Evolutionary conservation across 1,139 yeast genomes (phyloP), one percentile per base, ranked within the genome.

Genomic region (Wickerhamomyces sp.): DNA sequence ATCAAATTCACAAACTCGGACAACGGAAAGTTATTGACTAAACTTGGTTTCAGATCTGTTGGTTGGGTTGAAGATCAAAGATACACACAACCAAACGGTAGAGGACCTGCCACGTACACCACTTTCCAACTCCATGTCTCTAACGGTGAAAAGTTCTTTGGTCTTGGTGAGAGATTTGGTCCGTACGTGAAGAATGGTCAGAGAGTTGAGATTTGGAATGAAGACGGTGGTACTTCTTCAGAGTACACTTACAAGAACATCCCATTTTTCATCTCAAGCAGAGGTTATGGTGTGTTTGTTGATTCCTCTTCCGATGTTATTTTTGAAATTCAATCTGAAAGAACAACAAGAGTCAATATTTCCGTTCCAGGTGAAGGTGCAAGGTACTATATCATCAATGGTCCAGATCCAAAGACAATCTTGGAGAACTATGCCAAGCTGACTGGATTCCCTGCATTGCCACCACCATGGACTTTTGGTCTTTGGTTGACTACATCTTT

Each of bases 391-490:
- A 35, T 45, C 34, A 45, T 45, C 29, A 19, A 43, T 22, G 49
- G 49, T 16, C 47, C 49, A 8, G 45, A 45, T 24, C 49, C 49
- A 18, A 45, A 43, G 36, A 40, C 45, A 11, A 43, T 45, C 19
- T 31, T 45, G 33, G 22, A 43, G 18, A 42, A 46, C 36, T 45
- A 45, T 24, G 46, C 47, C 14, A 40, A 40, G 26, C 26, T 45
- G 34, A 45, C 49, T 1, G 49, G 49, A 2, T 39, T 30, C 34
- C 49, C 49, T 4, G 47, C 46, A 7, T 25, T 45, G 5, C 49
- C 49, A 30, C 47, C 49, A 20, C 42, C 49, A 15, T 43, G 45
- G 46, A 41, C 49, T 12, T 45, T 45, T 24, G 49, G 49, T 4
- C 26, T 45, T 17, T 45, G 49, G 49, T 20, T 45, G 26, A 41